phyloP scores from a whole-genome alignment of 1,284 basidiomycete genomes.

The Heterobasidion parviporum region DNA sequence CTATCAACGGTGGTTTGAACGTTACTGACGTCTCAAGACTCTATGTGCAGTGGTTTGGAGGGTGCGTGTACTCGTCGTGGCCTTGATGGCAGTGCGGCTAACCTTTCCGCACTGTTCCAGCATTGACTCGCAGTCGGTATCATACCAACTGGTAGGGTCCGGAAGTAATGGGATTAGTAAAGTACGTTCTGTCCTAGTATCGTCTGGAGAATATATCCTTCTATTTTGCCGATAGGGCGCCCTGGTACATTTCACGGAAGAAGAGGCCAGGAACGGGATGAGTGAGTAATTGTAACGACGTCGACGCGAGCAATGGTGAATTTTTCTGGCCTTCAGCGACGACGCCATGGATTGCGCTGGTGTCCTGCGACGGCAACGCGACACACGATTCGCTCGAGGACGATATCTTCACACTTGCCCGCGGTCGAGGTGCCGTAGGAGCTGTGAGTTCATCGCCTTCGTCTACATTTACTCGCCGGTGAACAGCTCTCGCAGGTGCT shows the following conservation, averaged over 20 bases:
- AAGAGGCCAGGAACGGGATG: slow-evolving; percentile 30
- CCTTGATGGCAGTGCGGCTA: neutral
- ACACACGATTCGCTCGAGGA: slow-evolving; percentile 46
- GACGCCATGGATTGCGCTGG: slow-evolving; percentile 85
- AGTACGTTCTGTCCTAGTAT: slow-evolving; percentile 26
- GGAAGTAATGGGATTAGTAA: slow-evolving; percentile 41
- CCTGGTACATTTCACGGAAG: slow-evolving; percentile 73
- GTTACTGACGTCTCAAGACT: slow-evolving; percentile 50
- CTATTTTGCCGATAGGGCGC: slow-evolving; percentile 38
- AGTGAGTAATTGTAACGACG: slow-evolving; percentile 19
- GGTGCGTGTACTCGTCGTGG: slow-evolving; percentile 23
- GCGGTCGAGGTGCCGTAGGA: slow-evolving; percentile 69
- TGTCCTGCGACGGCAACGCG: slow-evolving; percentile 73
- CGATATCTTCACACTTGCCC: slow-evolving; percentile 78
- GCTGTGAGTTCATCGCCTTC: slow-evolving; percentile 39
- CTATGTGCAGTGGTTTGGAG: slow-evolving; percentile 53
- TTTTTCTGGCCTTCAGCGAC: slow-evolving; percentile 32
- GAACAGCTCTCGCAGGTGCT: slow-evolving; percentile 43
- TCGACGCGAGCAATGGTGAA: neutral
- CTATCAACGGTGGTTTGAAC: slow-evolving; percentile 38
- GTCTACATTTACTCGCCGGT: neutral
- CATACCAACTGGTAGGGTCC: slow-evolving; percentile 48
- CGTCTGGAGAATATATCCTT: neutral
- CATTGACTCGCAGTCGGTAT: slow-evolving; percentile 44
- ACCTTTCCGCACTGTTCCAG: slow-evolving; percentile 19